Percentiles rank a stretch among this genome's conserved stretches.
phyloP scores from a whole-genome alignment of 257 asterid genomes.

The Lantana camara region DNA sequence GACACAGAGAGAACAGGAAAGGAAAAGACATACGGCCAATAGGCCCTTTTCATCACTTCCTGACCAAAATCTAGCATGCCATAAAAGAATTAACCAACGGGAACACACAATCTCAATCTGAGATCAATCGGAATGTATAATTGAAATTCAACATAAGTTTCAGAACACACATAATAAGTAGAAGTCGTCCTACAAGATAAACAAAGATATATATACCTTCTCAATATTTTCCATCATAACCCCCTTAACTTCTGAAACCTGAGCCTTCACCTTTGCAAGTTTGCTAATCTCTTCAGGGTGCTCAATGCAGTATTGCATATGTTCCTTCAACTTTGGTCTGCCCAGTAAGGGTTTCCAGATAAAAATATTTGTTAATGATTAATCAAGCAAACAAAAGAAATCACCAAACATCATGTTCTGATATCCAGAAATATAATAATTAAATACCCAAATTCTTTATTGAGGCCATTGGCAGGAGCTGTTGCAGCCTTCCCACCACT shows the following conservation, averaged over 20 bases:
- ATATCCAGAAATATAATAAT: conserved; percentile 1
- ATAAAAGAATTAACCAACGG: not conserved
- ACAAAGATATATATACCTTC: conserved; percentile 50
- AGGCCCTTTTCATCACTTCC: not conserved
- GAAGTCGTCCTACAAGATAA: not conserved
- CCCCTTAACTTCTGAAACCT: conserved; percentile 88
- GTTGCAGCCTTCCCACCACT: conserved; percentile 80
- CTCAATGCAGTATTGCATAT: conserved; percentile 67
- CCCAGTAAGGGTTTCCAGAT: conserved; percentile 10
- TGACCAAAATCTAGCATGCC: not conserved
- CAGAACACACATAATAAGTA: not conserved
- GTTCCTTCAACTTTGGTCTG: conserved; percentile 80
- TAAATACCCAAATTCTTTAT: conserved; percentile 71
- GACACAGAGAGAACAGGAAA: not conserved
- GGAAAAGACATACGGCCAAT: not conserved
- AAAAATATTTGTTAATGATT: not conserved
- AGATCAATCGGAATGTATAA: not conserved
- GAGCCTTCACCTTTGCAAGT: conserved; percentile 76
- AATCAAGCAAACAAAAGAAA: not conserved
- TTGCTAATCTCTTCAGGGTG: conserved; percentile 89
- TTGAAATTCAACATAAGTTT: not conserved
- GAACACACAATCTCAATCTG: not conserved
- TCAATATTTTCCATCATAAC: conserved; percentile 91
- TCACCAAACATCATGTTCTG: not conserved
- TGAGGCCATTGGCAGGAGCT: conserved; percentile 71